Conservation (phyloP, 2,329 filamentous ascomycete genomes). For the Sordariomycetes sp. region DNA sequence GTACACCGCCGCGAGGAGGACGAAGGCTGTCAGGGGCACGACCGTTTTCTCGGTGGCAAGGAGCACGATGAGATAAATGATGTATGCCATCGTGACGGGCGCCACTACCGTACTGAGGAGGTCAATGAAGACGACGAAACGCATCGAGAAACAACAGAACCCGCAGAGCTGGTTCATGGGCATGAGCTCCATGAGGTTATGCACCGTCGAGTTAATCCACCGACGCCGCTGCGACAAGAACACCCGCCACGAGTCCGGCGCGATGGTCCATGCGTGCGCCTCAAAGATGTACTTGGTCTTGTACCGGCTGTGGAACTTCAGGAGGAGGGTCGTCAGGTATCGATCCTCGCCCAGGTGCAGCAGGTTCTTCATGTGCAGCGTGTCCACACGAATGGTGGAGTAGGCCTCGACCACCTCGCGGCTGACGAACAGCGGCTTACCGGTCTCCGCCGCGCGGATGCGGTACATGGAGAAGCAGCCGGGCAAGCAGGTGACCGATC, state of each 20-base stretch:
- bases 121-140: slow-evolving; percentile 93
- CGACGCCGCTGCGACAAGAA: slow-evolving; percentile 97
- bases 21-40: slow-evolving; percentile 76
- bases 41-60: slow-evolving; percentile 49
- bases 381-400: slow-evolving; percentile 89
- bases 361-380: slow-evolving; percentile 97
- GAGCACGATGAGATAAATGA: slow-evolving; percentile 77
- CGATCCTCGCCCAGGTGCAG: slow-evolving; percentile 95
- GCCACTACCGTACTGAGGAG: slow-evolving; percentile 85
- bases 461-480: slow-evolving; percentile 99
- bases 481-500: slow-evolving; percentile 91
- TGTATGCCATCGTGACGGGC: slow-evolving; percentile 82
- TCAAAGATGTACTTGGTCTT: slow-evolving; percentile 96
- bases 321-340: slow-evolving; percentile 85
- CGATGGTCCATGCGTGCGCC: slow-evolving; percentile 93
- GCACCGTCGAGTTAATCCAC: slow-evolving; percentile 99
- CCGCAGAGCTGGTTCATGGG: slow-evolving; percentile 89
- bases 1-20: slow-evolving; percentile 90
- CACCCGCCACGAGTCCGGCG: slow-evolving; percentile 85
- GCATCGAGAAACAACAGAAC: slow-evolving; percentile 99
- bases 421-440: slow-evolving; percentile 94
- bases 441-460: slow-evolving; percentile 84
- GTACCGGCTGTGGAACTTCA: slow-evolving; percentile 87
- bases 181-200: slow-evolving; percentile 94
- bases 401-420: slow-evolving; percentile 83